Evolutionary conservation across 495 filamentous ascomycete species (phyloP), one percentile per base, ranked within the genome.

Genomic region (Trichoderma parareesei): DNA sequence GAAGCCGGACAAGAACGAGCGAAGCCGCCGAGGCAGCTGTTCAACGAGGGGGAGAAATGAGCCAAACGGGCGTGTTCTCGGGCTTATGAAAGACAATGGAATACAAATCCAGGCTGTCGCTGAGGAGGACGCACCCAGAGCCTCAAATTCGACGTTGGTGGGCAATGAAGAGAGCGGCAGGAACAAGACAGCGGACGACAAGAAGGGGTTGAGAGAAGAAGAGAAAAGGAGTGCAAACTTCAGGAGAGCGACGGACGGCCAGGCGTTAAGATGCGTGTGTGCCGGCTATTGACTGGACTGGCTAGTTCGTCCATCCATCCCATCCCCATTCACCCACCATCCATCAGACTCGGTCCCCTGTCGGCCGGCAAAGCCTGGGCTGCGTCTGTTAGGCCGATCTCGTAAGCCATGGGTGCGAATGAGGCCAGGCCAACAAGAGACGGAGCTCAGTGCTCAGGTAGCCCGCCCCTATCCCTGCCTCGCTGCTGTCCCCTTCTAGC

Each of bases 281-380:
- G 53, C 53, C 53, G 53, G 53, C 53, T 57, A 57, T 57, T 57
- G 33, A 37, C 53, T 57, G 33, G 33, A 37, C 53, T 57, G 33
- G 53, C 53, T 57, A 57, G 53, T 35, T 67, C 60, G 41, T 60
- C 40, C 61, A 64, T 67, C 55, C 59, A 60, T 64, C 53, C 67
- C 65, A 61, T 62, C 49, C 33, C 27, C 27, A 27, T 27, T 27
- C 53, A 37, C 37, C 40, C 35, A 41, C 60, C 60, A 61, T 61
- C 60, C 60, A 40, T 61, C 60, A 61, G n/a, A 61, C 11, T 27
- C 37, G 53, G 53, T 37, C 53, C 53, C 53, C 53, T 57, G 53
- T 57, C 53, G 53, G 33, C 27, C 48, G 48, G 48, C 27, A 27
- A 27, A 48, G 44, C 44, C 11, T 48, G 44, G 44, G 44, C 53